Conservation (phyloP, 352 stramenopile species). For the Globisporangium nodosum region DNA sequence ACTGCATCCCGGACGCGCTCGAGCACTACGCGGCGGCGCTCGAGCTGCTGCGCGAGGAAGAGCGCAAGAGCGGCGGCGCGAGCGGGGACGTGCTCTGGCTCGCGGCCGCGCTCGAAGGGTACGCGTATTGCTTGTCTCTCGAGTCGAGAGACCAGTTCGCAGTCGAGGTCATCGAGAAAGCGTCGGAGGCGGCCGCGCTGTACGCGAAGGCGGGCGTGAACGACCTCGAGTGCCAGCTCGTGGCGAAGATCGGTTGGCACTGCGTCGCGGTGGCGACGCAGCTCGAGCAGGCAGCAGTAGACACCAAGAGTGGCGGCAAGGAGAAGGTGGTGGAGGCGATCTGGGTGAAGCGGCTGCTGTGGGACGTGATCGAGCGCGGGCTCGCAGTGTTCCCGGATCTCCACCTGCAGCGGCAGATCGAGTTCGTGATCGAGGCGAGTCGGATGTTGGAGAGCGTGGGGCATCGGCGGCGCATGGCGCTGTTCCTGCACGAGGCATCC, state of each 20-base stretch:
- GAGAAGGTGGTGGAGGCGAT: slow-evolving; percentile 46
- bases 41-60: slow-evolving; percentile 73
- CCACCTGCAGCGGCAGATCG: slow-evolving; percentile 36
- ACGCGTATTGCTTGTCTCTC: slow-evolving; percentile 52
- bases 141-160: slow-evolving; percentile 50
- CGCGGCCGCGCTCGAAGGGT: slow-evolving; percentile 72
- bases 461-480: slow-evolving; percentile 50
- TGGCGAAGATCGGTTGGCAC: slow-evolving; percentile 71
- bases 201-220: slow-evolving; percentile 60
- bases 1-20: slow-evolving; percentile 54
- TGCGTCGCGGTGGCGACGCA: slow-evolving; percentile 47
- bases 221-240: slow-evolving; percentile 66
- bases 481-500: slow-evolving; percentile 71
- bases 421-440: slow-evolving; percentile 61
- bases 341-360: slow-evolving; percentile 69
- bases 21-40: slow-evolving; percentile 68
- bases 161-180: slow-evolving; percentile 74
- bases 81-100: slow-evolving; percentile 70
- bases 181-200: slow-evolving; percentile 57
- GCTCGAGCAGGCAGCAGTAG: slow-evolving; percentile 9
- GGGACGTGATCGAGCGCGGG: slow-evolving; percentile 60
- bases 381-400: slow-evolving; percentile 50
- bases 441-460: slow-evolving; percentile 63
- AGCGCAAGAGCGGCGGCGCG: slow-evolving; percentile 44
- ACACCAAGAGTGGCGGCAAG: slow-evolving; percentile 5